Conservation (phyloP, 177 flowering plant genomes). For the Vitis hybrid region DNA sequence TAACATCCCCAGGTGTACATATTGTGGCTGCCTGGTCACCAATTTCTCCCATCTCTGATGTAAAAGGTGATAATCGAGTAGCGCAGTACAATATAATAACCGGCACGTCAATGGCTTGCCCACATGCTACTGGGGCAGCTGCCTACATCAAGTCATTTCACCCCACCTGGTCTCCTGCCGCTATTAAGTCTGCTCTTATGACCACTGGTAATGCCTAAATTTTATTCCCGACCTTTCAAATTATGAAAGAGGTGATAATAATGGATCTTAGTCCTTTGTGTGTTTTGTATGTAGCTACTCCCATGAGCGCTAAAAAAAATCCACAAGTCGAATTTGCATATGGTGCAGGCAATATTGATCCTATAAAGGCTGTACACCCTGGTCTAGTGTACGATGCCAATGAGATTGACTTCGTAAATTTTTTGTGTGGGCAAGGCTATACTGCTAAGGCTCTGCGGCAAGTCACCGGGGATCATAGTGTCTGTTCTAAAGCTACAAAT, state of each 20-base stretch:
- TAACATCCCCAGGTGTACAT: too few relatives aligned
- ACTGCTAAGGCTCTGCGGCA: background rate
- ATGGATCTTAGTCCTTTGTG: background rate
- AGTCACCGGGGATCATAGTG: conserved; percentile 27
- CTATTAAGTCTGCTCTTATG: background rate
- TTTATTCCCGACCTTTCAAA: too few relatives aligned
- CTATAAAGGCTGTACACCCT: conserved; percentile 28
- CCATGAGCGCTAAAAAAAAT: conserved; percentile 17
- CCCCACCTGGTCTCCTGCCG: too few relatives aligned
- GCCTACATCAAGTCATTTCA: conserved; percentile 30
- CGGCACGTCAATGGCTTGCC: conserved; percentile 31
- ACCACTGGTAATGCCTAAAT: conserved; percentile 17
- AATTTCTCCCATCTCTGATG: too few relatives aligned
- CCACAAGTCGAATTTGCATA: conserved; percentile 32
- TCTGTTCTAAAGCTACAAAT: conserved; percentile 20
- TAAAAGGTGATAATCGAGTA: too few relatives aligned
- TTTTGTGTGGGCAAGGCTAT: background rate
- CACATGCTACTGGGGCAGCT: conserved; percentile 38
- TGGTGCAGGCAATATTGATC: conserved; percentile 41
- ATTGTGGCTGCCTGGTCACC: background rate
- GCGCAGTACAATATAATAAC: conserved; percentile 14
- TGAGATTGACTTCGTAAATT: too few relatives aligned
- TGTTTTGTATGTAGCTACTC: conserved; percentile 6
- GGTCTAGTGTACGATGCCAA: conserved; percentile 21
- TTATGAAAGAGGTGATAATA: too few relatives aligned